Base-by-base conservation (phyloP, 2,329 filamentous ascomycete species). In the Clonostachys byssicola region DNA sequence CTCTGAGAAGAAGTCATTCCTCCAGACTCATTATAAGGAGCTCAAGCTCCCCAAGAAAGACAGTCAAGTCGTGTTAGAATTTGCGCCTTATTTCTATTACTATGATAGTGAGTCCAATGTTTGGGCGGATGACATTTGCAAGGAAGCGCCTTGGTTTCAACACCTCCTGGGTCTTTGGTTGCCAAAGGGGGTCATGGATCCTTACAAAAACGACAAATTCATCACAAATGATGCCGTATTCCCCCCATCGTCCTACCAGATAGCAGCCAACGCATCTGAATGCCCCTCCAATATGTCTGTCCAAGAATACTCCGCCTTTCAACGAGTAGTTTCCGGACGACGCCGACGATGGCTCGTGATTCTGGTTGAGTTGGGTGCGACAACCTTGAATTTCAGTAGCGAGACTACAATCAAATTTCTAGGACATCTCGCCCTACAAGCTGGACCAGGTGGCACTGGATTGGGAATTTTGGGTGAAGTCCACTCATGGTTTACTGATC, bases 301-400 rank as follows among this genome's bases (percentile, higher is more conserved):
- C 0, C 73, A 81, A 13, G 81, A 85, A 46, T 83, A 72, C 43
- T 64, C 69, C 20, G 70, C 80, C 0, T 74, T 75, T 44, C 74
- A 80, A 48, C 64, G 60, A 1, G 58, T 81, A 0, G 54, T 78
- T 1, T 65, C 71, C 0, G 78, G 77, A 0, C 66, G 63, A 4
- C 54, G 65, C 10, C 62, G 71, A 0, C 68, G 79, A 1, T 83
- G 79, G 80, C 54, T 68, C 0, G 61, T 65, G 1, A 62, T 83
- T 0, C 55, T 80, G 0, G 58, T 67, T 0, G 79, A 83, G 49
- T 51, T 83, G 5, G 77, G 68, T 0, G 71, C 74, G 0, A 71
- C 75, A 0, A 61, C 79, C 49, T 45, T 89, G 4, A 86, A 86
- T 51, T 80, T 88, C 50, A 80, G 77, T 33, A 73, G 71, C 1